Conservation (phyloP, 805 yeast species). For the Lipomyces orientalis region DNA sequence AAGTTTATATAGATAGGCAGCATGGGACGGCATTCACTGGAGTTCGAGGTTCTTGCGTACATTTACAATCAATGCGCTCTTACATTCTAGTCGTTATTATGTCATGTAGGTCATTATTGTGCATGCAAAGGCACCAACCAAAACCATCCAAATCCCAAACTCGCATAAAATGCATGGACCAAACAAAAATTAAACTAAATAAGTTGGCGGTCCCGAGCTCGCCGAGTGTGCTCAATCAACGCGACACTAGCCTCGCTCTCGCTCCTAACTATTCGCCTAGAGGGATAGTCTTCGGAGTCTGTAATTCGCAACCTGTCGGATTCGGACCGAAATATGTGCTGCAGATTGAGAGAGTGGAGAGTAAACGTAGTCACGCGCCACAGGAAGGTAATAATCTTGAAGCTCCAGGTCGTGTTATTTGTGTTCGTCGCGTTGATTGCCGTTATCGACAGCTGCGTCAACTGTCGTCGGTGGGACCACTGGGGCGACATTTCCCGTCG, state of each 20-base stretch:
- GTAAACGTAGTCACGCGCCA: neutral
- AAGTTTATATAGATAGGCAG: neutral
- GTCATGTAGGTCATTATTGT: neutral
- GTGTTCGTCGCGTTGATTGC: constrained; percentile 4
- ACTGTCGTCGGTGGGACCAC: constrained; percentile 14
- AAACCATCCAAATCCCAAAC: too few relatives aligned
- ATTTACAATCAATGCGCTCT: neutral
- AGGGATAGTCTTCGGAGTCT: neutral
- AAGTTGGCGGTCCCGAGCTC: neutral
- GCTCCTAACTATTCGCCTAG: neutral
- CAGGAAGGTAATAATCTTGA: neutral
- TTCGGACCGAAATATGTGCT: neutral
- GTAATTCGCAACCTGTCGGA: neutral
- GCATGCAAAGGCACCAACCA: too few relatives aligned
- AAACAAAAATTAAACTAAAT: neutral
- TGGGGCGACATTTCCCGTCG: neutral
- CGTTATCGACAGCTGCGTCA: constrained; percentile 17
- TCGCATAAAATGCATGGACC: neutral
- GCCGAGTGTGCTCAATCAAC: neutral
- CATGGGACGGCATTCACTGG: neutral
- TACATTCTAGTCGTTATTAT: neutral
- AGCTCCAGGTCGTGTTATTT: neutral
- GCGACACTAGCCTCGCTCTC: neutral
- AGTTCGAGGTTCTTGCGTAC: neutral
- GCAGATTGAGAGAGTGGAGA: neutral